phyloP scores from a whole-genome alignment of 1,284 basidiomycete species.

The Abortiporus biennis region DNA sequence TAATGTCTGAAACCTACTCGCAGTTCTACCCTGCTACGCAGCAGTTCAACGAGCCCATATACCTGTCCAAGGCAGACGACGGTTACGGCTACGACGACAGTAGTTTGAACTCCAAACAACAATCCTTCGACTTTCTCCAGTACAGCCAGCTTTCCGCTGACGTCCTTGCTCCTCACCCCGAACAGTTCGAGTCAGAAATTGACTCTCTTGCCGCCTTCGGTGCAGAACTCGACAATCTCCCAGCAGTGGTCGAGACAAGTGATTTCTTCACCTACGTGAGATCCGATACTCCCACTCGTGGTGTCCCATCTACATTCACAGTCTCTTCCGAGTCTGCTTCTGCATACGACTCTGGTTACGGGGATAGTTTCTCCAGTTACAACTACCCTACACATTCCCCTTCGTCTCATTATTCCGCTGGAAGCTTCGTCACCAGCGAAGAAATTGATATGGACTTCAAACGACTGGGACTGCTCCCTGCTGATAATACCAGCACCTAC shows the following conservation, averaged over 20 bases:
- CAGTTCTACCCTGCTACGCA: slow-evolving; percentile 20
- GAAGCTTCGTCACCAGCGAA: slow-evolving; percentile 59
- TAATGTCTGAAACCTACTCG: slow-evolving; percentile 15
- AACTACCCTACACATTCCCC: slow-evolving; percentile 50
- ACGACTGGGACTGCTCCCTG: slow-evolving; percentile 29
- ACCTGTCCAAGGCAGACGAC: slow-evolving; percentile 15
- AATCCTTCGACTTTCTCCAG: slow-evolving; percentile 55
- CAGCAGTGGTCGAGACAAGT: slow-evolving; percentile 43
- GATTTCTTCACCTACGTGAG: slow-evolving; percentile 58
- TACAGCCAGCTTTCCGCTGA: slow-evolving; percentile 56
- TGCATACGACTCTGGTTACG: slow-evolving; percentile 31
- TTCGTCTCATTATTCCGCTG: slow-evolving; percentile 57
- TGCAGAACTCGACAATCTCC: slow-evolving; percentile 57
- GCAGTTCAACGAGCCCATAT: slow-evolving; percentile 14
- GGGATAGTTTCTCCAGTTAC: slow-evolving; percentile 63
- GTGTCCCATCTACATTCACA: slow-evolving; percentile 72
- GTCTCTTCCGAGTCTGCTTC: slow-evolving; percentile 67
- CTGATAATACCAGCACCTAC: slow-evolving; percentile 29
- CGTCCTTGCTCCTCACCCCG: slow-evolving; percentile 67
- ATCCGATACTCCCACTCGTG: slow-evolving; percentile 56
- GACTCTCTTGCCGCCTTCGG: slow-evolving; percentile 65
- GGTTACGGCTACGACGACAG: slow-evolving; percentile 18
- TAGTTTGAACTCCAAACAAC: slow-evolving; percentile 15
- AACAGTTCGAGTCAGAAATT: slow-evolving; percentile 76
- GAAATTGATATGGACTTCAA: slow-evolving; percentile 72